Conservation (phyloP, 2,329 filamentous ascomycete species). For the Penicillium nordicum region DNA sequence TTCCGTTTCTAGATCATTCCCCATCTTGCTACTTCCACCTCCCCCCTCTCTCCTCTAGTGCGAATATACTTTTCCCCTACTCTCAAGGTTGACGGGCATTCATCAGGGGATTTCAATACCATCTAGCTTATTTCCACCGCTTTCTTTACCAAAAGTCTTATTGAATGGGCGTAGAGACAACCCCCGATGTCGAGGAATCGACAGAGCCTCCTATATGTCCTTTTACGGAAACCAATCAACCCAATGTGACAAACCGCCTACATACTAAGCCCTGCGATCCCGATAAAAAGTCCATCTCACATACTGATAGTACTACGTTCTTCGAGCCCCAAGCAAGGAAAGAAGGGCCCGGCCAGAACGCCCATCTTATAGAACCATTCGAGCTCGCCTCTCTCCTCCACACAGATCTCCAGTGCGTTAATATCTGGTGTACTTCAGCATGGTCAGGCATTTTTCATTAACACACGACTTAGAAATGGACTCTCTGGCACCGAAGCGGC, state of each 20-base stretch:
- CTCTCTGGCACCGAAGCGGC: constrained; percentile 61
- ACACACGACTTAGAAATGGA: constrained; percentile 50
- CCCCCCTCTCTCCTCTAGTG: background rate
- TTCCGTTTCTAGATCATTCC: background rate
- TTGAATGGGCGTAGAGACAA: constrained; percentile 43
- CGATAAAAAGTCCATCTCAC: constrained; percentile 17
- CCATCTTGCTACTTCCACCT: background rate
- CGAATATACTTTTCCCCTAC: background rate
- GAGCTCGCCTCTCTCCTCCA: constrained; percentile 11
- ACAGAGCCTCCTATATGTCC: constrained; percentile 40
- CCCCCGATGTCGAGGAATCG: constrained; percentile 42
- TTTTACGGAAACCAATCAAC: constrained; percentile 26
- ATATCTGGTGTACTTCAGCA: background rate
- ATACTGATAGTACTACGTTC: constrained; percentile 3
- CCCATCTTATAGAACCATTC: constrained; percentile 17
- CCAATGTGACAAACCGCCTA: constrained; percentile 18
- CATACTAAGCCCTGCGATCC: constrained; percentile 11
- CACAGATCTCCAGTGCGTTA: constrained; percentile 19
- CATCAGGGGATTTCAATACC: background rate
- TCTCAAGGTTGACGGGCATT: background rate
- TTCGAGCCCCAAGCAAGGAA: background rate
- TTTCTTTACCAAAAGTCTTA: constrained; percentile 9
- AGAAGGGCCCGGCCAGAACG: constrained; percentile 1
- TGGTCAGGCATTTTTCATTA: background rate
- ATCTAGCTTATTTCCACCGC: background rate